phyloP scores from a whole-genome alignment of 2,329 filamentous ascomycete species.

The Scolecobasidium constrictum region DNA sequence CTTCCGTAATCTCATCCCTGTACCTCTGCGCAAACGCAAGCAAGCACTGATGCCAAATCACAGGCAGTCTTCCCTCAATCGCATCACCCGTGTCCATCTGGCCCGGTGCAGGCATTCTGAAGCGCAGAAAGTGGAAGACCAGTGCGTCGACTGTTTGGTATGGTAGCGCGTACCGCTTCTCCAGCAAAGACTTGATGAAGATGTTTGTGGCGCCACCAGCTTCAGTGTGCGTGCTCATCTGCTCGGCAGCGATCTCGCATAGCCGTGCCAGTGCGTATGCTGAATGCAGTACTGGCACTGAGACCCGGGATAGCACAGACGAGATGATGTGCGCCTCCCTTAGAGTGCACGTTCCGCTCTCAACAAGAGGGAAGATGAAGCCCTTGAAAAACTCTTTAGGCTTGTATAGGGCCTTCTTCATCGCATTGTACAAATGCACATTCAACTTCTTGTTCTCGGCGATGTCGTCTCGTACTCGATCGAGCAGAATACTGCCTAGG shows the following conservation, averaged over 20 bases:
- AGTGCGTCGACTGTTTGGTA: slow-evolving; percentile 90
- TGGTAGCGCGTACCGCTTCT: slow-evolving; percentile 94
- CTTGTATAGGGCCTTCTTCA: slow-evolving; percentile 91
- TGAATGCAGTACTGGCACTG: slow-evolving; percentile 83
- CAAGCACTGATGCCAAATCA: slow-evolving; percentile 93
- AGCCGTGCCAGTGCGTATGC: slow-evolving; percentile 83
- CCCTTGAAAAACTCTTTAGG: slow-evolving; percentile 96
- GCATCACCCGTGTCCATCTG: slow-evolving; percentile 46
- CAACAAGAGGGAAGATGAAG: slow-evolving; percentile 81
- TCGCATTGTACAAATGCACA: slow-evolving; percentile 83
- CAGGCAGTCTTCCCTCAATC: slow-evolving; percentile 61
- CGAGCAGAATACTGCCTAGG: slow-evolving; percentile 75
- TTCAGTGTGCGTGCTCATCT: slow-evolving; percentile 66
- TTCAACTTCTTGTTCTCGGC: slow-evolving; percentile 73
- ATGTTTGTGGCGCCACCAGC: slow-evolving; percentile 87
- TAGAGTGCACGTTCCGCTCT: slow-evolving; percentile 77
- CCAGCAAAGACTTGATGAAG: slow-evolving; percentile 83
- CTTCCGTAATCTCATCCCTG: slow-evolving; percentile 90
- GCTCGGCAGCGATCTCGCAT: slow-evolving; percentile 88
- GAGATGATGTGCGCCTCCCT: slow-evolving; percentile 88
- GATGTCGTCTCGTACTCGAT: slow-evolving; percentile 88
- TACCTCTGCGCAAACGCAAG: slow-evolving; percentile 90
- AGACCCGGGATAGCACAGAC: slow-evolving; percentile 72
- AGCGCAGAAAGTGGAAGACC: slow-evolving; percentile 93
- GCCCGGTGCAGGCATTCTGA: slow-evolving; percentile 42